Evolutionary conservation across 352 stramenopile species (phyloP), one percentile per base, ranked within the genome.

Genomic region (Globisporangium megalacanthum): DNA sequence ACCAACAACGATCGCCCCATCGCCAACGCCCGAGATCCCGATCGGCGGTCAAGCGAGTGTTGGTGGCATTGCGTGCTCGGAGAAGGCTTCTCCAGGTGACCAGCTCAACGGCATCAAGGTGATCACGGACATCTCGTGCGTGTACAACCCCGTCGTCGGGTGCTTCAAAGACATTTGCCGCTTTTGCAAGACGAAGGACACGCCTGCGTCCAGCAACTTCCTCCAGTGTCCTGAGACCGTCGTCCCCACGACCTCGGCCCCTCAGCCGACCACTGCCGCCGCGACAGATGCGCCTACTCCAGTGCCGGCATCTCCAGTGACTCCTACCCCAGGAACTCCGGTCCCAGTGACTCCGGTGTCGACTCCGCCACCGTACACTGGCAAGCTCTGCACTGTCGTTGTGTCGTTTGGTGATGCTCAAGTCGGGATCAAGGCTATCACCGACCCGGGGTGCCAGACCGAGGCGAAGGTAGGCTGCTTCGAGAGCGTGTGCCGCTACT

Each of bases 31-130:
- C 3, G 56, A 64, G 33, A n/a, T 29, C 7, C 37, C 55, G 6
- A 41, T 56, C 22, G 47, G 41, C 9, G 29, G 25, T 14, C 19
- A 39, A 13, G 15, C 22, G 13, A 56, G 33, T 36, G 33, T 44
- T 54, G 49, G n/a, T 3, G 42, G 19, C 14, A 5, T 54, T n/a
- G 10, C n/a, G 31, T 54, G 49, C 31, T 7, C 13, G 5, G 49
- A 54, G 15, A 44, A 41, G 31, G 10, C 31, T 8, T 58, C 46
- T 7, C 4, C 52, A 35, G 64, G 68, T 6, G 64, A 58, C 31
- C 49, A 58, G 0, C 62, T 57, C 10, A 54, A 60, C 20, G 70
- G 70, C 0, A 65, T 78, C 35, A 59, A 68, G 17, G 35, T 61
- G 20, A 44, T 53, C 55, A 53, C 51, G 17, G 55, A 61, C 39